Evolutionary conservation across 1,284 basidiomycete genomes (phyloP).

Genomic region (Athelia psychrophila): DNA sequence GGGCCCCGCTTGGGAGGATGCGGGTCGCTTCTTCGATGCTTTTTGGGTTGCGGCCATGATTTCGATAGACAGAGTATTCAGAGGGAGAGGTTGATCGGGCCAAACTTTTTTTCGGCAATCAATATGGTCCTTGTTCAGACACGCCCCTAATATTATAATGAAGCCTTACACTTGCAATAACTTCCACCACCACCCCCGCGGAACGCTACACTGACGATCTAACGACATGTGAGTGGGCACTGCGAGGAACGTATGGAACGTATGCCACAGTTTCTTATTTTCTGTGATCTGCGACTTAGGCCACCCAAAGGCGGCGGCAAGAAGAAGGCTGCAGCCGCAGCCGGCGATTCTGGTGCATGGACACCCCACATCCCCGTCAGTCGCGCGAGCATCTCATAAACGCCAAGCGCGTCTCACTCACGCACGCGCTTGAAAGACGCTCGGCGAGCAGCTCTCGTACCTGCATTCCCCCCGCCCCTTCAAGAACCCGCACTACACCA

Average conservation of each 20-base stretch:
- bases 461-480: slow-evolving; percentile 67
- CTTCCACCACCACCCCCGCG: no score
- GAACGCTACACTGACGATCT: no score
- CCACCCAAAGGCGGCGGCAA: not conserved
- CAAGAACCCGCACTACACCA: slow-evolving; percentile 68
- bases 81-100: not conserved
- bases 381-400: not conserved
- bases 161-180: not conserved
- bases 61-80: not conserved
- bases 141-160: not conserved
- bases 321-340: not conserved
- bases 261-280: no score
- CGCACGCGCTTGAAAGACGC: slow-evolving; percentile 38
- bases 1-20: slow-evolving; percentile 42
- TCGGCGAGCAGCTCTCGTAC: slow-evolving; percentile 72
- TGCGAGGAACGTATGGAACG: no score
- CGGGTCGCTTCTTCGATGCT: slow-evolving; percentile 46
- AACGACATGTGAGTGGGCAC: no score
- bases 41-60: slow-evolving; percentile 27
- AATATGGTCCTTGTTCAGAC: not conserved
- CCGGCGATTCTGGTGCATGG: not conserved
- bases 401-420: not conserved
- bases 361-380: slow-evolving; percentile 1
- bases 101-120: not conserved
- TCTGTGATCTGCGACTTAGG: not conserved